phyloP scores from a whole-genome alignment of 306 rosid genomes.

The Astragalus membranaceus region DNA sequence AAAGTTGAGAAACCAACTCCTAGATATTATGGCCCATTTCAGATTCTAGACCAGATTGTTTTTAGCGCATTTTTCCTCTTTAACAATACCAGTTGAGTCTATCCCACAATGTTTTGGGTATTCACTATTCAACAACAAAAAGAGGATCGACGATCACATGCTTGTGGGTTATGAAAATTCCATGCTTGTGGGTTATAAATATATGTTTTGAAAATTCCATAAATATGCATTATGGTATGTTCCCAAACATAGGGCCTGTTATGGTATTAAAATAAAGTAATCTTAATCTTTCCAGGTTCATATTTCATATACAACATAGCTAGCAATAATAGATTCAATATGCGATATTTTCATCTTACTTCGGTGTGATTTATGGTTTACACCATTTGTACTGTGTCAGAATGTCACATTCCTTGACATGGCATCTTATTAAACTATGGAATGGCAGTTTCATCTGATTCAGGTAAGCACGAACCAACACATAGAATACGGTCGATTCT shows the following conservation, averaged over 20 bases:
- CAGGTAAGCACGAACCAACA: conserved; percentile 73
- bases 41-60: too few relatives aligned
- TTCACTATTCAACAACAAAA: too few relatives aligned
- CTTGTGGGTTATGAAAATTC: too few relatives aligned
- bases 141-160: too few relatives aligned
- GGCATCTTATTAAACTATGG: conserved; percentile 68
- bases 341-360: conserved; percentile 35
- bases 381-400: conserved; percentile 76
- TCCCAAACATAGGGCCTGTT: not conserved
- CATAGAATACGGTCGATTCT: conserved; percentile 88
- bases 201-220: not conserved
- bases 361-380: conserved; percentile 65
- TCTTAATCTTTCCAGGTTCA: not conserved
- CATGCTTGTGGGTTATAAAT: too few relatives aligned
- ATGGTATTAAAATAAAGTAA: not conserved
- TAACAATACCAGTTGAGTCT: too few relatives aligned
- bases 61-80: too few relatives aligned
- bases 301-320: not conserved
- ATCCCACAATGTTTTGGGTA: not conserved
- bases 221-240: not conserved
- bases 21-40: too few relatives aligned
- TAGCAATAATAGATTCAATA: not conserved
- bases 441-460: conserved; percentile 43
- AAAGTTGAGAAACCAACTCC: too few relatives aligned
- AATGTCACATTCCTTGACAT: conserved; percentile 79